Percentiles rank a stretch among this genome's conserved stretches.
These are phyloP conservation scores for Arachnomyces sp. DNA, from an alignment of 2,329 filamentous ascomycete species.

Conservation along the genomic window DNA sequence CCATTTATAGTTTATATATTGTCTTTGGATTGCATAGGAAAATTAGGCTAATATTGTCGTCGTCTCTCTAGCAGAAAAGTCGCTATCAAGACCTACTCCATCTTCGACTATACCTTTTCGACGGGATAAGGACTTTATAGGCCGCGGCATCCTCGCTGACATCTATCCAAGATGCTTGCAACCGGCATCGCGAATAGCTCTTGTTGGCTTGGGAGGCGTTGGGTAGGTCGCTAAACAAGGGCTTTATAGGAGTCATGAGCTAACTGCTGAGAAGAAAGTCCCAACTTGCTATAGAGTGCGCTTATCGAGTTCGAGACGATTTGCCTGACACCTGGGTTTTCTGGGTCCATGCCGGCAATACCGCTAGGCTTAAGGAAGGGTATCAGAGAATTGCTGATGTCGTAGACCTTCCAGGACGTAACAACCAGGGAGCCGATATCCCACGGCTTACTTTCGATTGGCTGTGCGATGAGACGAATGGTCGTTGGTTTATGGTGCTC, in stretches of 20 bases:
- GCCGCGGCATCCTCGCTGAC: no score
- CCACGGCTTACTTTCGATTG: conserved; percentile 4
- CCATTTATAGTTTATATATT: not conserved
- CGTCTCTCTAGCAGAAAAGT: not conserved
- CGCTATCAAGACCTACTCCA: conserved; percentile 10
- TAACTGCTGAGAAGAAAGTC: conserved; percentile 18
- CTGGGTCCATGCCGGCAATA: conserved; percentile 20
- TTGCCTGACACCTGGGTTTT: conserved; percentile 18
- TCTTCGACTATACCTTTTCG: conserved; percentile 24
- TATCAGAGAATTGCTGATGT: conserved; percentile 15
- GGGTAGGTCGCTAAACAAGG: conserved; percentile 18
- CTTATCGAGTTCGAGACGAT: conserved; percentile 14
- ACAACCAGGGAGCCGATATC: conserved; percentile 4
- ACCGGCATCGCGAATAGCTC: conserved; percentile 16
- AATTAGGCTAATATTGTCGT: no score
- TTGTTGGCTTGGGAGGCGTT: conserved; percentile 30
- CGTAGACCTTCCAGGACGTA: conserved; percentile 8
- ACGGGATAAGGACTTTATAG: no score
- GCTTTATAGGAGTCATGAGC: no score
- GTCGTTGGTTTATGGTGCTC: conserved; percentile 21
- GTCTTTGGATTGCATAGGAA: no score
- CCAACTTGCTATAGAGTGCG: conserved; percentile 21
- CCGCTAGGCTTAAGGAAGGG: conserved; percentile 17
- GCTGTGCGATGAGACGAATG: conserved; percentile 6
- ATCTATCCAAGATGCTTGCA: conserved; percentile 15